Evolutionary conservation across 768 basidiomycete species (phyloP), one percentile per base, ranked within the genome.

Genomic region (Xerocomus potaroensis): DNA sequence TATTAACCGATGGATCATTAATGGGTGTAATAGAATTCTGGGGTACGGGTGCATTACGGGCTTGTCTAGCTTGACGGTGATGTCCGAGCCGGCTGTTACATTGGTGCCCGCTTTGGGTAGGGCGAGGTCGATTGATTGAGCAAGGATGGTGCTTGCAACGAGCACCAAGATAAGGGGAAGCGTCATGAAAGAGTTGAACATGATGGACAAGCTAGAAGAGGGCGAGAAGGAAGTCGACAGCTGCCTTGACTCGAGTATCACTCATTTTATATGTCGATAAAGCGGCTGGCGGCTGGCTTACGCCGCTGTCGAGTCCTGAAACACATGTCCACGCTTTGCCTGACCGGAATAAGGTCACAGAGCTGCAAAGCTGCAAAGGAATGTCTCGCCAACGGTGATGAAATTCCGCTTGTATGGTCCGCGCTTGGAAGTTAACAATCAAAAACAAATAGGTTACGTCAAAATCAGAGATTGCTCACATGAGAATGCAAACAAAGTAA

Each of bases 11-110:
- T 8, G 9, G 15, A 11, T 11, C 34, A 21, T 35, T 9, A 21
- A 30, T 33, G 4, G 9, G 12, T 15, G 12, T 19, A 24, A 27
- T 9, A 24, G 9, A 3, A 18, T 12, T 18, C 24, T 16, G 22
- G 15, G 33, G 27, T 9, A 6, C 11, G 11, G 18, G 4, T 26
- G 33, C 24, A 22, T 43, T 45, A 78, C 76, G 4, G 67, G 67
- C 46, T 67, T 63, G 37, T 71, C 69, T 9, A 79, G 49, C 42
- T 72, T 63, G 3, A 78, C 66, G 8, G 51, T 61, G 22, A 77
- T 21, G 15, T 50, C 50, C 2, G 56, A 50, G 11, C 74, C 74
- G 15, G 68, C 60, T 1, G 34, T 15, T 8, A 80, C 60, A 9
- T 54, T 46, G 4, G 65, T 47, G 8, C 67, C 68, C 2, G 62